Conservation (phyloP, 75 land plant genomes). For the Pinus tabuliformis region DNA sequence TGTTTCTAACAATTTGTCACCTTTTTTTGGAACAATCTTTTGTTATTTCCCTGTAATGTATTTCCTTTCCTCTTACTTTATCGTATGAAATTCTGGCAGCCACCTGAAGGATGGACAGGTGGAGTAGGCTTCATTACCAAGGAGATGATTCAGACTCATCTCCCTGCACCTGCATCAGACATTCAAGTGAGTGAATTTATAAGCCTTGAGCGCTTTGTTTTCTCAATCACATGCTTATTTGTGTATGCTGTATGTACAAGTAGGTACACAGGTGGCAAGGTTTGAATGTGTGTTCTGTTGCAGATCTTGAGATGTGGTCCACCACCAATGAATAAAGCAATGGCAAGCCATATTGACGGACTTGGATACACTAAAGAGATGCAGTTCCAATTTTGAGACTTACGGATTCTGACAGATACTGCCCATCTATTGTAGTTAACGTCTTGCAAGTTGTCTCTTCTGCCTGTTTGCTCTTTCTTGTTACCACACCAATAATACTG, state of each 20-base stretch:
- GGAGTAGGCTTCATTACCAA: conserved; percentile 91
- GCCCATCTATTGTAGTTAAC: too few species aligned
- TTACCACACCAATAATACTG: too few species aligned
- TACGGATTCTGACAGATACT: too few species aligned
- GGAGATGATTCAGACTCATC: conserved; percentile 80
- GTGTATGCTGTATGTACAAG: too few species aligned
- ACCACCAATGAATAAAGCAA: conserved; percentile 96
- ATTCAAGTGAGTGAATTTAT: too few species aligned
- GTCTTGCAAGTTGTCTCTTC: too few species aligned
- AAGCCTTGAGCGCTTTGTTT: too few species aligned
- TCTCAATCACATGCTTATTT: too few species aligned
- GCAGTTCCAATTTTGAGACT: conserved; percentile 85
- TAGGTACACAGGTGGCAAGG: too few species aligned
- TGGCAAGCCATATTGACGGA: conserved; percentile 74
- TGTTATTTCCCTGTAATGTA: background rate
- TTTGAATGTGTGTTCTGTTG: too few species aligned
- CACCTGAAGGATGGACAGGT: conserved; percentile 88
- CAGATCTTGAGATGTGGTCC: conserved; percentile 67
- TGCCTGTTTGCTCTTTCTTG: too few species aligned
- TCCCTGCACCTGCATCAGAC: conserved; percentile 73
- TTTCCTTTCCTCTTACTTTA: background rate
- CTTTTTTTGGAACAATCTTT: background rate
- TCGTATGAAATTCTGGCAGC: conserved; percentile 36
- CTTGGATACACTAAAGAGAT: conserved; percentile 81
- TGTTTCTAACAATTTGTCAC: too few species aligned